Evolutionary conservation across 1,139 yeast species (phyloP), one percentile per base, ranked within the genome.

Genomic region (Meyerozyma sp.): DNA sequence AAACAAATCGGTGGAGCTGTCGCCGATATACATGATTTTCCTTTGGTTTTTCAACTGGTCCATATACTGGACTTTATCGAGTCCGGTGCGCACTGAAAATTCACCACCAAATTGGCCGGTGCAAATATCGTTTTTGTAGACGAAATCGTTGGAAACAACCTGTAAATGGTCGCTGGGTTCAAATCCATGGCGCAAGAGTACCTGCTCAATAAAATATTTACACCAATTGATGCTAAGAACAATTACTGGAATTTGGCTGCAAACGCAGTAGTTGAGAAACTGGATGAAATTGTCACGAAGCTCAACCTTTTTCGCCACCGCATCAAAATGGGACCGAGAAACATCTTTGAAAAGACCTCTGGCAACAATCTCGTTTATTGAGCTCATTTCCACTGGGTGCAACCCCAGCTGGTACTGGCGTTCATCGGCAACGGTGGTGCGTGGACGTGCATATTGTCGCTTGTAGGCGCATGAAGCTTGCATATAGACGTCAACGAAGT

Each of bases 211-310:
- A 32, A 82, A 60, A 8, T 62, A 39, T 3, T 72, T 67, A 9
- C 84, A 74, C 91, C 91, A 84, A 57, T 83, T 84, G 41, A 82
- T 77, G 52, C 88, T 81, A 25, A 84, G 54, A 1, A 84, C 66
- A 8, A 65, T 61, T 2, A 81, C 60, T 0, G 78, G 77, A 5
- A 73, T 55, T 0, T 55, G 44, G 4, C 46, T 39, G 1, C 38
- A 40, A 9, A 49, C 43, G 30, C 76, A 54, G 18, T 45, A 41
- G 5, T 50, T 44, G 21, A 74, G 55, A 42, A 77, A 68, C 2
- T 65, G 66, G 36, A 62, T 51, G 54, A 79, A 76, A 0, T 81
- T 80, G 0, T 64, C 63, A 28, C 73, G 68, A 8, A 79, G 52
- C 26, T 55, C 50, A 2, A 82, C 73, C 4, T 62, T 43, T 0